Evolutionary conservation across 257 asterid genomes (phyloP), one percentile per base, ranked within the genome.

Genomic region (Craterostigma plantagineum): DNA sequence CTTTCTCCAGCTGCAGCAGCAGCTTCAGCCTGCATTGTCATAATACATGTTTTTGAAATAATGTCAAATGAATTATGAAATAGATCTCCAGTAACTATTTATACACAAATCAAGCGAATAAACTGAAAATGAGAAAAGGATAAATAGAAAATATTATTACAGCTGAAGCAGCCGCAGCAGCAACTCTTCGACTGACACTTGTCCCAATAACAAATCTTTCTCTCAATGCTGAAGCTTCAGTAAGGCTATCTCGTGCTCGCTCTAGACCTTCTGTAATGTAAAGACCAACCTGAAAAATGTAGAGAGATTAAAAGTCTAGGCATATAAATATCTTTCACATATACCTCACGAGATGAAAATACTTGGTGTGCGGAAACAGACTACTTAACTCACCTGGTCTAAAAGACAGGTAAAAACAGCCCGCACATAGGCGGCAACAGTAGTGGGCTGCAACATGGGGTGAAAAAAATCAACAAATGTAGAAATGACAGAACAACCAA

Each of bases 1-100:
- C 81, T 83, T 73, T 90, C 96, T 42, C 99, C 96, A 60, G 99
- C 99, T 45, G 96, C 96, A 42, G 99, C 96, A 43, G 96, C 94
- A 45, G 99, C 92, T 77, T 90, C 99, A 17, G 99, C 99, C 99
- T 90, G 51, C 55, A 51, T 14, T 47, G 35, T 35, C 34, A 11
- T 50, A 64, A 34, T 43, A 58, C 27, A 43, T 38, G 34, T 42
- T 48, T 47, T 43, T 46, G 49, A 11, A 33, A 14, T 18, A 48
- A 39, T 51, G 30, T 7, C 10, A 38, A 14, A 14, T 40, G 3
- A 11, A 51, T n/a, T n/a, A n/a, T n/a, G n/a, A n/a, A n/a, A n/a
- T n/a, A n/a, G n/a, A n/a, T n/a, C n/a, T n/a, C n/a, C n/a, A n/a
- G n/a, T n/a, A n/a, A n/a, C n/a, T n/a, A n/a, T n/a, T n/a, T n/a